Conservation (phyloP, 2,329 filamentous ascomycete genomes). For the Fusarium fracticaudum region DNA sequence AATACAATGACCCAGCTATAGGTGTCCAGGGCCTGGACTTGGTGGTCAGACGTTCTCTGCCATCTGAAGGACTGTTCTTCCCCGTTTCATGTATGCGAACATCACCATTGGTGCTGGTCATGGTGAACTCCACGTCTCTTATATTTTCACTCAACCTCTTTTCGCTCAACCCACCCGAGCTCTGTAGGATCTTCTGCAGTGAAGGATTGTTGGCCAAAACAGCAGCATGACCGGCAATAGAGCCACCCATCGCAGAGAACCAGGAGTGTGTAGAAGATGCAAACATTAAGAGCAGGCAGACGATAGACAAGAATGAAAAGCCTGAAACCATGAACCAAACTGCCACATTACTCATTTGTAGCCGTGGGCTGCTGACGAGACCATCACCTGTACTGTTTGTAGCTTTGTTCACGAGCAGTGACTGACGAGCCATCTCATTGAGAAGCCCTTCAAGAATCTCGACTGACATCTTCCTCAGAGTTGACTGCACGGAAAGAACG, state of each 20-base stretch:
- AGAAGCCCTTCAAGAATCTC: neutral
- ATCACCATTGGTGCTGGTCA: fast-evolving
- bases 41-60: fast-evolving
- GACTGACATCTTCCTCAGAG: fast-evolving
- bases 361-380: fast-evolving
- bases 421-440: neutral
- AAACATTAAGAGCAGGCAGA: neutral
- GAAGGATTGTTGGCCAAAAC: neutral
- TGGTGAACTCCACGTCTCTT: fast-evolving
- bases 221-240: fast-evolving
- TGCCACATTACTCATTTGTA: fast-evolving
- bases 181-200: fast-evolving
- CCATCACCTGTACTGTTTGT: neutral
- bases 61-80: fast-evolving
- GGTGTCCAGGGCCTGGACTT: neutral
- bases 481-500: fast-evolving
- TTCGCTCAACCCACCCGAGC: fast-evolving
- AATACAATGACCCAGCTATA: neutral
- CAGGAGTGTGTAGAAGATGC: fast-evolving
- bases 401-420: neutral
- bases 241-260: neutral
- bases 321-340: neutral
- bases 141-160: fast-evolving
- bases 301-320: fast-evolving
- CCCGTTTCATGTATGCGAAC: fast-evolving